Evolutionary conservation across 2,329 filamentous ascomycete species (phyloP).

Genomic region (Leptographium procerum): DNA sequence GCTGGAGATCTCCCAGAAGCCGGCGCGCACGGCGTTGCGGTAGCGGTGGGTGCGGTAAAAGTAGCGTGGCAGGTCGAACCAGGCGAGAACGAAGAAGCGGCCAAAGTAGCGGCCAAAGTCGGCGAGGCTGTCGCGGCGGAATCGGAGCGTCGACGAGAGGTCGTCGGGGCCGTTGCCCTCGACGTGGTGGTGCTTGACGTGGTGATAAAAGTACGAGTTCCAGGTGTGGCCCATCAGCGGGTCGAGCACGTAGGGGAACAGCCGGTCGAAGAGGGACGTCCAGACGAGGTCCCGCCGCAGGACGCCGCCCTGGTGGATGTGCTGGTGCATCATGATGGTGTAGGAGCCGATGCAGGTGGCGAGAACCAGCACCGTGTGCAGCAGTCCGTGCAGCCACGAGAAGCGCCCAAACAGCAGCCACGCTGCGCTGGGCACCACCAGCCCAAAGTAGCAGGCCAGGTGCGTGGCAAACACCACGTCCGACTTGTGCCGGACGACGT

Average conservation of each 20-base stretch:
- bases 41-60: slow-evolving; percentile 54
- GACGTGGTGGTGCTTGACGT: slow-evolving; percentile 77
- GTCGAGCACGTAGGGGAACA: slow-evolving; percentile 64
- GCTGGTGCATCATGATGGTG: slow-evolving; percentile 74
- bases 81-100: slow-evolving; percentile 62
- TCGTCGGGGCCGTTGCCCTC: slow-evolving; percentile 69
- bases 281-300: slow-evolving; percentile 37
- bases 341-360: slow-evolving; percentile 58
- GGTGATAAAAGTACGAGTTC: slow-evolving; percentile 78
- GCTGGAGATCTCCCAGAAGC: slow-evolving; percentile 48
- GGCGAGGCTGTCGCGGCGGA: slow-evolving; percentile 56
- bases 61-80: slow-evolving; percentile 65
- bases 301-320: slow-evolving; percentile 67
- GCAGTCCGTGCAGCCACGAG: slow-evolving; percentile 52
- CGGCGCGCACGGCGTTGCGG: slow-evolving; percentile 40
- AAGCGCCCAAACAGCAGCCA: slow-evolving; percentile 52
- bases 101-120: slow-evolving; percentile 63
- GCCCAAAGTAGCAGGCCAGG: slow-evolving; percentile 58
- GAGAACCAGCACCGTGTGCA: slow-evolving; percentile 54
- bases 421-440: slow-evolving; percentile 57
- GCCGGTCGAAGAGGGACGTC: slow-evolving; percentile 38
- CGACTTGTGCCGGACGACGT: slow-evolving; percentile 50
- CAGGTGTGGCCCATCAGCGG: slow-evolving; percentile 74
- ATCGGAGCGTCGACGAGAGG: slow-evolving; percentile 63
- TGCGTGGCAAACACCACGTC: slow-evolving; percentile 74